Evolutionary conservation across 257 asterid species (phyloP), one percentile per base, ranked within the genome.

Genomic region (Plectranthus barbatus): DNA sequence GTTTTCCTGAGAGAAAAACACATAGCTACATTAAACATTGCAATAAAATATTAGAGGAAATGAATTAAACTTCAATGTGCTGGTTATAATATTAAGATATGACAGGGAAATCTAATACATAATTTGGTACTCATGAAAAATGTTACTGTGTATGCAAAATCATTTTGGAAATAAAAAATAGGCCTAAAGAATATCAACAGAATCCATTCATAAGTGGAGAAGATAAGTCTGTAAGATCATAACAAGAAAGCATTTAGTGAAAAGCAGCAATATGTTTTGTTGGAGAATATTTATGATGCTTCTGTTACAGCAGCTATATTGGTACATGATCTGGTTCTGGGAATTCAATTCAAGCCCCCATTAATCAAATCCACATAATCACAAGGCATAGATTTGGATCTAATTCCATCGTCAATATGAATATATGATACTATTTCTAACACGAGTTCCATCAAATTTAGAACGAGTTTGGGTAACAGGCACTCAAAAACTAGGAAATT

Each of bases 1-100:
- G 86, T 52, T 83, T 88, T 79, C 64, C 98, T 91, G 56, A 52
- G 20, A 37, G 5, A 44, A 6, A 31, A 36, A 46, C 5, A 51
- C 11, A 37, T 14, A 33, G 26, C 7, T 48, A 46, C 11, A 49
- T 40, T 33, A 39, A n/a, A 56, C 24, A 40, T 13, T 44, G 24
- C 10, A 39, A 21, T 44, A 26, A 64, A 41, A 42, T 23, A 44
- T 11, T n/a, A 51, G 23, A 55, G 33, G 39, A 42, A 59, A 54
- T 12, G 9, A 46, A 11, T 9, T 47, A 10, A 26, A 50, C 49
- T n/a, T 52, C 33, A 13, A 12, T 7, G 14, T 15, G 39, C 49
- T 20, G 49, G 55, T n/a, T n/a, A n/a, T n/a, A n/a, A n/a, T n/a
- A n/a, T n/a, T n/a, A n/a, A n/a, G n/a, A n/a, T n/a, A n/a, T n/a